Conservation (phyloP, 768 basidiomycete species). For the Lactifluus piperatus region DNA sequence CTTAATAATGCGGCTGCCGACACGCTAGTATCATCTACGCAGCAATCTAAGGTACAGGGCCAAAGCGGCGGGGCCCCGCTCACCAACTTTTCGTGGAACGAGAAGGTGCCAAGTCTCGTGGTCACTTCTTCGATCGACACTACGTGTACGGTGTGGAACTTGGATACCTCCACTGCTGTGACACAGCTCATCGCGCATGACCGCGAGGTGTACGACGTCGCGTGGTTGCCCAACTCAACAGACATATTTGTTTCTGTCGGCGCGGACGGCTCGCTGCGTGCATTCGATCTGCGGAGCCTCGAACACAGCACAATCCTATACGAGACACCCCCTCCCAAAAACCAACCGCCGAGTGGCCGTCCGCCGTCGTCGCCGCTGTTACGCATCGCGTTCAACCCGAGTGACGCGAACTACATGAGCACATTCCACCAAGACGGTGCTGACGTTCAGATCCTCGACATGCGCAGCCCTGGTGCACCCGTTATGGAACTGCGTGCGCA, state of each 20-base stretch:
- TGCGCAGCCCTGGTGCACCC: constrained; percentile 92
- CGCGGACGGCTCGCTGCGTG: constrained; percentile 91
- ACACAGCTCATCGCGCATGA: constrained; percentile 98
- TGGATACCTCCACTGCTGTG: constrained; percentile 85
- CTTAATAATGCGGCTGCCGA: constrained; percentile 6
- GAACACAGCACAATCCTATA: constrained; percentile 99
- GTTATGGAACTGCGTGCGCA: constrained; percentile 89
- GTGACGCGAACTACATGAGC: constrained; percentile 90
- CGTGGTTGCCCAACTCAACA: constrained; percentile 94
- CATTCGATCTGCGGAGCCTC: constrained; percentile 91
- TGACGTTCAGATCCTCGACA: constrained; percentile 90
- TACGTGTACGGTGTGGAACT: constrained; percentile 98
- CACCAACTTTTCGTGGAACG: constrained; percentile 98
- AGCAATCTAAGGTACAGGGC: constrained; percentile 88
- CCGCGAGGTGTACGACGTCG: constrained; percentile 92
- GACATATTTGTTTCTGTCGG: constrained; percentile 98
- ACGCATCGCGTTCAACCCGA: constrained; percentile 85
- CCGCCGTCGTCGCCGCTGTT: constrained; percentile 76
- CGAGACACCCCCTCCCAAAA: constrained; percentile 80
- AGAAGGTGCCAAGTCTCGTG: constrained; percentile 80
- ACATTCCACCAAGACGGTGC: constrained; percentile 92
- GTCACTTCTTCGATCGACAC: constrained; percentile 99
- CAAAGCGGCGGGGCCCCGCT: constrained; percentile 80
- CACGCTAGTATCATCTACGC: not conserved
- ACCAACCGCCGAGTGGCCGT: constrained; percentile 51